Percentiles rank a stretch among this genome's conserved stretches.
Conservation (phyloP, 2,329 filamentous ascomycete genomes). For the Diaporthe sp. region DNA sequence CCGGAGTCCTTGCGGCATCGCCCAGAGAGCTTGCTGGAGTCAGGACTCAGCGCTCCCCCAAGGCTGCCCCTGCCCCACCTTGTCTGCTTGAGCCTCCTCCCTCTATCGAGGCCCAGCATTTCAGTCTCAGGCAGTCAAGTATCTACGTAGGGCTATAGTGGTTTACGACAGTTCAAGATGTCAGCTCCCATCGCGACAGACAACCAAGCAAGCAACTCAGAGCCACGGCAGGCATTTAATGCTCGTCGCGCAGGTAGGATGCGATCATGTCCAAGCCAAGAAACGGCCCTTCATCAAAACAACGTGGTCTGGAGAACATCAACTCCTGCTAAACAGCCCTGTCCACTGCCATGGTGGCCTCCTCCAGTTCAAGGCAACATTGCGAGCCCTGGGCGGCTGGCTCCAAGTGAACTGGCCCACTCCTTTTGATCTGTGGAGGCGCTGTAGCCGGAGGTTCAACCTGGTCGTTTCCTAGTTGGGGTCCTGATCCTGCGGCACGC, state of each 20-base stretch:
- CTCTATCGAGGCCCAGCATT: conserved; percentile 26
- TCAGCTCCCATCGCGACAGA: conserved; percentile 18
- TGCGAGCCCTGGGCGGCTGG: background rate
- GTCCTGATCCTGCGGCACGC: background rate
- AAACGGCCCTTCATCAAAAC: conserved; percentile 16
- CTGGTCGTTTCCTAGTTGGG: background rate
- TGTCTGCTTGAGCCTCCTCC: conserved; percentile 29
- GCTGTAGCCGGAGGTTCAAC: background rate
- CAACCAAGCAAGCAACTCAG: conserved; percentile 17
- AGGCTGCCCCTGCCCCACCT: conserved; percentile 28
- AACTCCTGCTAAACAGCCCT: background rate
- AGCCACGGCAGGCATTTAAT: conserved; percentile 28
- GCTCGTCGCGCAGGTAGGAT: conserved; percentile 16
- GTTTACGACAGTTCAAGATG: conserved; percentile 38
- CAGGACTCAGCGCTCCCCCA: conserved; percentile 20
- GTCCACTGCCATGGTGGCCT: background rate
- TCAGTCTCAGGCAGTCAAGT: conserved; percentile 37
- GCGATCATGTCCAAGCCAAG: background rate
- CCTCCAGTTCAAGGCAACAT: background rate
- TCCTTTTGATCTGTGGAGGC: background rate
- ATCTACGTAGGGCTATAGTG: conserved; percentile 41
- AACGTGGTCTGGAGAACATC: conserved; percentile 14
- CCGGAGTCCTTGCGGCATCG: conserved; percentile 9
- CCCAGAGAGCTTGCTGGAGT: conserved; percentile 5
- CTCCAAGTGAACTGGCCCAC: background rate